These are phyloP conservation scores for Ophiostoma sp. DNA, from an alignment of 2,329 filamentous ascomycete species.

Conservation along the genomic window DNA sequence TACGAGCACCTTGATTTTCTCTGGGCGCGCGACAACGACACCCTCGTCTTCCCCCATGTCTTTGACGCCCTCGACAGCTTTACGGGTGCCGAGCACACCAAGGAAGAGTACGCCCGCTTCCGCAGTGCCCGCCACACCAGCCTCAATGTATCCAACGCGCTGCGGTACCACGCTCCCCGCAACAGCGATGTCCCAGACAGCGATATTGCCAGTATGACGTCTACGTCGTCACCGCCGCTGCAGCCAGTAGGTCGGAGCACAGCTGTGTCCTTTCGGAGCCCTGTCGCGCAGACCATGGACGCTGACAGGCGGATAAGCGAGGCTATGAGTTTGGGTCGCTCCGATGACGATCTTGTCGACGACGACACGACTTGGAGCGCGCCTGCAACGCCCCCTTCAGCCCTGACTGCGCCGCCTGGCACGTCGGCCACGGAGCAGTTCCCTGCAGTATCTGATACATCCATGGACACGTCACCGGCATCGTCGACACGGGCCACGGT, in stretches of 20 bases:
- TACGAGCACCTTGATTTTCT: conserved; percentile 97
- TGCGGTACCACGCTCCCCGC: not conserved
- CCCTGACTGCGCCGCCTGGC: not conserved
- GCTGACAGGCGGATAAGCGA: not conserved
- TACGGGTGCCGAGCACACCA: conserved; percentile 51
- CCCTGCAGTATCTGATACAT: not conserved
- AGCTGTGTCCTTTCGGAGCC: not conserved
- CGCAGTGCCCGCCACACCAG: conserved; percentile 48
- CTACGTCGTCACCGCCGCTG: not conserved
- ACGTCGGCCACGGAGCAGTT: not conserved
- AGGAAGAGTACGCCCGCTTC: conserved; percentile 58
- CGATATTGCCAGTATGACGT: not conserved
- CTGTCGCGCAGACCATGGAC: not conserved
- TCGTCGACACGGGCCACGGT: not conserved
- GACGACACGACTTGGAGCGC: conserved; percentile 21
- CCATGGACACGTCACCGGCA: not conserved
- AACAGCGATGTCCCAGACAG: not conserved
- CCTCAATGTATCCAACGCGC: conserved; percentile 33
- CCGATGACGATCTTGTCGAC: conserved; percentile 20
- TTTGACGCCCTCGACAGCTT: conserved; percentile 80
- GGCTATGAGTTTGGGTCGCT: conserved; percentile 1
- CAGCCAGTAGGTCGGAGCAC: not conserved
- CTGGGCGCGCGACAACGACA: conserved; percentile 82
- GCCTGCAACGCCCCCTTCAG: conserved; percentile 18
- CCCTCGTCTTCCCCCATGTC: conserved; percentile 82